Evolutionary conservation across 495 filamentous ascomycete species (phyloP).

Genomic region (Neurospora sublineolata): DNA sequence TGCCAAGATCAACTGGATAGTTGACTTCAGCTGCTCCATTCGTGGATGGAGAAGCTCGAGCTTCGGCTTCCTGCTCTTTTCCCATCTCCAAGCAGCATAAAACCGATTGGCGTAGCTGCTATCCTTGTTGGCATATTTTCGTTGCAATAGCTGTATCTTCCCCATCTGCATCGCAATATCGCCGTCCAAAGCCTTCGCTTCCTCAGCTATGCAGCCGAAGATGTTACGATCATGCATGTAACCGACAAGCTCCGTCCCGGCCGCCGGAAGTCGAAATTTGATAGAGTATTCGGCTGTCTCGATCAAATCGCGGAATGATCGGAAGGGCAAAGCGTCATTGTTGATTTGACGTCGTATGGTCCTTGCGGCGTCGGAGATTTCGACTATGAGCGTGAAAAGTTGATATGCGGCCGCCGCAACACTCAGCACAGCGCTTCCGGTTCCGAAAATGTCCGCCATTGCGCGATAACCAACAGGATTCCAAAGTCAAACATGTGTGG

Average conservation of each 20-base stretch:
- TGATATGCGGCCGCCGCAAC: not conserved
- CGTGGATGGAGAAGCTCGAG: not conserved
- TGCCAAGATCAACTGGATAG: not conserved
- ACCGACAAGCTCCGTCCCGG: not conserved
- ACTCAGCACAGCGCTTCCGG: not conserved
- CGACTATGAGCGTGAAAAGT: not conserved
- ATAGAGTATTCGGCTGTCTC: not conserved
- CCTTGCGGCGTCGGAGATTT: not conserved
- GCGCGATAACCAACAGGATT: no score
- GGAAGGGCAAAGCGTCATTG: not conserved
- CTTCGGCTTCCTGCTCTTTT: not conserved
- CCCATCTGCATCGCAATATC: not conserved
- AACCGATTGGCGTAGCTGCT: not conserved
- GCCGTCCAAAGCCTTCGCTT: not conserved
- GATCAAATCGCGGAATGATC: not conserved
- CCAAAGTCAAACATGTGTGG: no score
- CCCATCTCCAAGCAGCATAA: not conserved
- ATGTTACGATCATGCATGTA: not conserved
- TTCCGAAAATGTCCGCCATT: no score
- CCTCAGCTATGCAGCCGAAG: not conserved
- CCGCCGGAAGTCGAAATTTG: not conserved
- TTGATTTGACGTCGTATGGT: not conserved
- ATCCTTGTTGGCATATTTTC: not conserved
- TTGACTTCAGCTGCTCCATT: not conserved
- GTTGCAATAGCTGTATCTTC: not conserved